These are phyloP conservation scores for Aspergillus avenaceus DNA, from an alignment of 495 filamentous ascomycete genomes.

Conservation along the genomic window DNA sequence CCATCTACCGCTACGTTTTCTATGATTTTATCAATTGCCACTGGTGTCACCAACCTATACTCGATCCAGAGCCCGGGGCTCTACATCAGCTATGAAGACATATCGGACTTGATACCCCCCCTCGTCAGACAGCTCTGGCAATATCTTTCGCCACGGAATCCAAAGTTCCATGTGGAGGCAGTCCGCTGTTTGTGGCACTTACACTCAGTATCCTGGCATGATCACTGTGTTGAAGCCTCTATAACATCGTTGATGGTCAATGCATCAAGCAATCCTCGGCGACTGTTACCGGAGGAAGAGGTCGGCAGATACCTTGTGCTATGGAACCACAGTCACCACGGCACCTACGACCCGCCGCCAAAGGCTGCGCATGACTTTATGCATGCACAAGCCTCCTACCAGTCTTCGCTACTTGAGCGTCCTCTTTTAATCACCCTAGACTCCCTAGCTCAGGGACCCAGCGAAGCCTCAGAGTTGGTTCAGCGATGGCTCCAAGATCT, in stretches of 20 bases:
- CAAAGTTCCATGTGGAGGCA: conserved; percentile 90
- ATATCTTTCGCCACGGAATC: conserved; percentile 72
- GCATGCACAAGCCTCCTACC: conserved; percentile 32
- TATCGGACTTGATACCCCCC: conserved; percentile 61
- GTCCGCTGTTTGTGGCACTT: conserved; percentile 82
- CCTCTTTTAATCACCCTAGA: conserved; percentile 83
- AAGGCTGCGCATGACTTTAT: conserved; percentile 43
- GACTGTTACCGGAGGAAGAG: conserved; percentile 33
- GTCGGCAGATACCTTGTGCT: conserved; percentile 61
- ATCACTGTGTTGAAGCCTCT: conserved; percentile 69
- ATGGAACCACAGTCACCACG: conserved; percentile 76
- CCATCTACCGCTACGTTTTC: conserved; percentile 34
- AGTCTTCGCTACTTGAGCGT: conserved; percentile 66
- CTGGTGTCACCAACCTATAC: conserved; percentile 59
- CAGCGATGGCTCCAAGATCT: conserved; percentile 80
- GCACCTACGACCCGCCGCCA: conserved; percentile 50
- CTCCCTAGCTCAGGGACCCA: conserved; percentile 65
- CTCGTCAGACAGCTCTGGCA: conserved; percentile 71
- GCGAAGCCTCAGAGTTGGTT: conserved; percentile 69
- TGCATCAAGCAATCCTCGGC: conserved; percentile 20
- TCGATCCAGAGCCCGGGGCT: conserved; percentile 42
- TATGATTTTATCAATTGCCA: conserved; percentile 54
- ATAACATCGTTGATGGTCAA: conserved; percentile 70
- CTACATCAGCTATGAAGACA: conserved; percentile 50
- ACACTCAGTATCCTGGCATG: conserved; percentile 59